Evolutionary conservation across 257 asterid species (phyloP).

Genomic region (Lavandula angustifolia): DNA sequence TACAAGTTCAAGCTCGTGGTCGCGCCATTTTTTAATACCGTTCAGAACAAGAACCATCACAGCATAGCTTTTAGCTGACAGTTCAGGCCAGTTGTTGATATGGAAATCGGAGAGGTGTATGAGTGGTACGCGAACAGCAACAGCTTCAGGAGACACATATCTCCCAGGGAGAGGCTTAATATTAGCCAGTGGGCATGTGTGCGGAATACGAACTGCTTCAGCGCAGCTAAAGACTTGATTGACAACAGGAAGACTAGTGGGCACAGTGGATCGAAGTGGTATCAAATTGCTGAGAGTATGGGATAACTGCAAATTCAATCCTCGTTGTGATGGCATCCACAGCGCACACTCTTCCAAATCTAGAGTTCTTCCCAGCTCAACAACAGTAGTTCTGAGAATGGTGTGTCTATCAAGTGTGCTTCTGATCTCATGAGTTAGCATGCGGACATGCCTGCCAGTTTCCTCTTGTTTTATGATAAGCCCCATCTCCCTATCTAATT

Average conservation of each 20-base stretch:
- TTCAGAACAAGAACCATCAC: slow-evolving; percentile 72
- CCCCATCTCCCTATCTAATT: slow-evolving; percentile 76
- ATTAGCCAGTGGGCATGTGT: slow-evolving; percentile 60
- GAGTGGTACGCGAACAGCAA: slow-evolving; percentile 79
- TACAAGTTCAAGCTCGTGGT: slow-evolving; percentile 75
- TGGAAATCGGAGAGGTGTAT: slow-evolving; percentile 65
- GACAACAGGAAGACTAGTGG: slow-evolving; percentile 55
- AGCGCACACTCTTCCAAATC: slow-evolving; percentile 75
- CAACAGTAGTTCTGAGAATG: slow-evolving; percentile 65
- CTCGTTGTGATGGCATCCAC: slow-evolving; percentile 80
- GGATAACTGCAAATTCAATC: slow-evolving; percentile 56
- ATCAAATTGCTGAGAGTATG: slow-evolving; percentile 59
- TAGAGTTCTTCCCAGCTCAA: slow-evolving; percentile 67
- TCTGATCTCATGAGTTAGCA: slow-evolving; percentile 81
- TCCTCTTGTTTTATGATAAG: slow-evolving; percentile 69
- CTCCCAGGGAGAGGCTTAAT: slow-evolving; percentile 49
- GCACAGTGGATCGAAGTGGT: slow-evolving; percentile 62
- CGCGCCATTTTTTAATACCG: slow-evolving; percentile 70
- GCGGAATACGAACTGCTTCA: slow-evolving; percentile 60
- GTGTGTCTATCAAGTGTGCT: slow-evolving; percentile 80
- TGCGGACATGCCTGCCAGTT: slow-evolving; percentile 75
- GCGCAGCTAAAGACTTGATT: slow-evolving; percentile 54
- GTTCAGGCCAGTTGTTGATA: slow-evolving; percentile 58
- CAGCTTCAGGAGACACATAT: slow-evolving; percentile 55
- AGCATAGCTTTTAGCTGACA: slow-evolving; percentile 61